Evolutionary conservation across 768 basidiomycete species (phyloP).

Genomic region (Rhodotorula kratochvilovae): DNA sequence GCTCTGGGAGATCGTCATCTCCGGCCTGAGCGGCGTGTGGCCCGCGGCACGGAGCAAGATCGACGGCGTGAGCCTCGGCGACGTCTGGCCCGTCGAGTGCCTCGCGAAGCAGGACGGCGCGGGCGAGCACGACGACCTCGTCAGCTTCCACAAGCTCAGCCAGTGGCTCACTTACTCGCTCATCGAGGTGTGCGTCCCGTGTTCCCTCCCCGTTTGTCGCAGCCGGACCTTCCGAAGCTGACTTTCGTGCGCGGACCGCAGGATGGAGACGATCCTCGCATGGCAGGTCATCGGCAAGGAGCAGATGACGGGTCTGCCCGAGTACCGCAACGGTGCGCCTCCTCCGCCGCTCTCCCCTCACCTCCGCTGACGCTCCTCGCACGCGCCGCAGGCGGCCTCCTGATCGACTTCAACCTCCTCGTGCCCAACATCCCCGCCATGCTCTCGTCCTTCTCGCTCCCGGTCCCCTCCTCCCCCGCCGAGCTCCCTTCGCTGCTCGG

Average conservation of each 20-base stretch:
- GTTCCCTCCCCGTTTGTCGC: not conserved
- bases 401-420: conserved; percentile 77
- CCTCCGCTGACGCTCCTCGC: not conserved
- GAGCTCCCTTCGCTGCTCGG: conserved; percentile 46
- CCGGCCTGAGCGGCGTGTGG: conserved; percentile 83
- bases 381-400: conserved; percentile 63
- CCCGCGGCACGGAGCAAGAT: conserved; percentile 64
- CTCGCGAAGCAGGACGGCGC: conserved; percentile 55
- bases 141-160: conserved; percentile 94
- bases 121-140: conserved; percentile 64
- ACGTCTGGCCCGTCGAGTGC: conserved; percentile 82
- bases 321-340: conserved; percentile 82
- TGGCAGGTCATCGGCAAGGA: conserved; percentile 80
- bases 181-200: conserved; percentile 45
- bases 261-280: conserved; percentile 66
- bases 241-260: not conserved
- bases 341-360: too few species aligned
- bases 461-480: conserved; percentile 46
- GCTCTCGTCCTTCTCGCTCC: conserved; percentile 49
- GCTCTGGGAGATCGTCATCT: conserved; percentile 76
- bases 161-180: conserved; percentile 87
- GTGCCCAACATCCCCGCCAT: conserved; percentile 60
- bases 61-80: conserved; percentile 69
- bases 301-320: conserved; percentile 85
- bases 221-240: too few species aligned